phyloP scores from a whole-genome alignment of 495 filamentous ascomycete genomes.

The Copromyces sp. region DNA sequence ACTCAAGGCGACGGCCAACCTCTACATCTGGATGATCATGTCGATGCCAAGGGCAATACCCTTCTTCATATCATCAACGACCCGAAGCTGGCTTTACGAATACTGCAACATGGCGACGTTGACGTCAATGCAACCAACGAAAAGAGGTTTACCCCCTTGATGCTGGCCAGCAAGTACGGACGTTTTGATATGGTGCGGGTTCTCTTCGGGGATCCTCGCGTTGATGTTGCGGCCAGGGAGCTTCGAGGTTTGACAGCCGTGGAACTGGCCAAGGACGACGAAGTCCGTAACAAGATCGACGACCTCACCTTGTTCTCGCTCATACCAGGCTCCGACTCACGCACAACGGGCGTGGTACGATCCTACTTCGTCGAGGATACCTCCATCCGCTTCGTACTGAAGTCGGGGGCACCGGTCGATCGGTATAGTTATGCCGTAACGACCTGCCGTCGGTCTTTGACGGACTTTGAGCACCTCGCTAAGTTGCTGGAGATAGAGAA shows the following conservation, averaged over 20 bases:
- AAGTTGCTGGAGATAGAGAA: slow-evolving; percentile 84
- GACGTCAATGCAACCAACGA: slow-evolving; percentile 96
- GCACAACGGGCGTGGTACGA: slow-evolving; percentile 88
- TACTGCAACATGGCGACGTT: slow-evolving; percentile 74
- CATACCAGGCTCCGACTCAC: slow-evolving; percentile 57
- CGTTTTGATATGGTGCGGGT: slow-evolving; percentile 85
- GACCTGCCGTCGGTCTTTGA: slow-evolving; percentile 79
- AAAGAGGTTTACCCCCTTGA: slow-evolving; percentile 87
- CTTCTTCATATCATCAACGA: slow-evolving; percentile 89
- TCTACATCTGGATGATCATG: slow-evolving; percentile 85
- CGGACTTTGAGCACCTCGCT: slow-evolving; percentile 86
- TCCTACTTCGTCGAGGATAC: slow-evolving; percentile 97
- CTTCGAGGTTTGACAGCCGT: slow-evolving; percentile 86
- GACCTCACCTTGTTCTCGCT: slow-evolving; percentile 79
- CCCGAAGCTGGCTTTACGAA: slow-evolving; percentile 59
- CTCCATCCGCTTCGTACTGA: slow-evolving; percentile 83
- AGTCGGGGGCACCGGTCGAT: slow-evolving; percentile 69
- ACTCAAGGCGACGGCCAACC: slow-evolving; percentile 68
- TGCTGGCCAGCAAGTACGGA: slow-evolving; percentile 99
- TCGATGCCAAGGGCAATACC: slow-evolving; percentile 89
- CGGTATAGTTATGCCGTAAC: slow-evolving; percentile 76
- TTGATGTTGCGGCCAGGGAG: slow-evolving; percentile 79
- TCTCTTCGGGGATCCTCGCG: slow-evolving; percentile 76
- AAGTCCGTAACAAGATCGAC: slow-evolving; percentile 91
- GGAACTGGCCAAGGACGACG: slow-evolving; percentile 96